A percentile compares a stretch with the other conserved stretches of the same genome.
Evolutionary conservation across 768 basidiomycete species (phyloP).

Genomic region (Lactarius hengduanensis): DNA sequence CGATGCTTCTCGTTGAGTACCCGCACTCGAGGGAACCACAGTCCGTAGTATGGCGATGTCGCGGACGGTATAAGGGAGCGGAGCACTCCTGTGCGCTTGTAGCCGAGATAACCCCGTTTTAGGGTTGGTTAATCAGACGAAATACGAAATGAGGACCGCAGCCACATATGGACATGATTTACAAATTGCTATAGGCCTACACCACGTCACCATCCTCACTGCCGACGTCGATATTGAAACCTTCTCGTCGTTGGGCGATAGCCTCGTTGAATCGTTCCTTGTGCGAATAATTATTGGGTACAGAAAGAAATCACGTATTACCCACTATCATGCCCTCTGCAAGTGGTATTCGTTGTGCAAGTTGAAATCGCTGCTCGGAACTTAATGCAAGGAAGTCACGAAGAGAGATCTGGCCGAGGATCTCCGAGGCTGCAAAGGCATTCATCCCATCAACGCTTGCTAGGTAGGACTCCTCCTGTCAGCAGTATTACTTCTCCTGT

Average conservation of each 20-base stretch:
- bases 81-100: background rate
- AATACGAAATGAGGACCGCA: no score
- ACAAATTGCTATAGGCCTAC: conserved; percentile 4
- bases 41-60: conserved; percentile 45
- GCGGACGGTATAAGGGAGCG: conserved; percentile 66
- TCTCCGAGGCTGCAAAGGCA: conserved; percentile 60
- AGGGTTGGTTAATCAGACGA: conserved; percentile 4
- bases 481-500: conserved; percentile 13
- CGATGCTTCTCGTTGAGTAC: conserved; percentile 1
- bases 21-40: conserved; percentile 53
- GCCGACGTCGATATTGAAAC: conserved; percentile 31
- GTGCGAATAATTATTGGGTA: background rate
- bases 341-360: conserved; percentile 16
- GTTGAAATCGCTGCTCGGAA: conserved; percentile 23
- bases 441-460: conserved; percentile 63
- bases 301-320: background rate
- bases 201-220: conserved; percentile 60
- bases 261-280: conserved; percentile 26
- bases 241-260: conserved; percentile 20
- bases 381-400: conserved; percentile 48
- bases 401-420: conserved; percentile 54
- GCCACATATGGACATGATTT: conserved; percentile 6
- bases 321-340: conserved; percentile 24
- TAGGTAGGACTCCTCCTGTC: conserved; percentile 61
- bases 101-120: conserved; percentile 8